Evolutionary conservation across 2,329 filamentous ascomycete genomes (phyloP).

Genomic region (Colletotrichum aenigma): DNA sequence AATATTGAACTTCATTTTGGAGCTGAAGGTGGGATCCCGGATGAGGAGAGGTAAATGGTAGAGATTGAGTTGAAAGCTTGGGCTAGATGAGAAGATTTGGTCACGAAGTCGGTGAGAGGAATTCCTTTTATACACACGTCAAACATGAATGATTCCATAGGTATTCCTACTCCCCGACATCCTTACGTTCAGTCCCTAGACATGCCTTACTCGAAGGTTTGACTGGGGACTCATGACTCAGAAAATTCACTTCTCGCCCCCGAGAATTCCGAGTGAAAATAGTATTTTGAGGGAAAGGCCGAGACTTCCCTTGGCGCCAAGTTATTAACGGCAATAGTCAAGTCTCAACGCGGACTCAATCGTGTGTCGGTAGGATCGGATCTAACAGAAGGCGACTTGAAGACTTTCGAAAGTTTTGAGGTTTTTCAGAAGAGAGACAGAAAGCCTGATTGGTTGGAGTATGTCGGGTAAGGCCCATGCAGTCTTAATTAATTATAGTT

Average conservation of each 20-base stretch:
- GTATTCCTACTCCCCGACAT: background rate
- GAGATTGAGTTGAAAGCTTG: background rate
- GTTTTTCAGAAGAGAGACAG: background rate
- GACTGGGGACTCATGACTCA: background rate
- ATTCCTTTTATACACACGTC: background rate
- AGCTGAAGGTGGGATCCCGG: background rate
- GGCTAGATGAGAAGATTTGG: background rate
- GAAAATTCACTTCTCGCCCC: background rate
- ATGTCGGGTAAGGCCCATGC: background rate
- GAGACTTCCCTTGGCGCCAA: background rate
- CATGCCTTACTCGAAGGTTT: background rate
- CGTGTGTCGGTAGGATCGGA: background rate
- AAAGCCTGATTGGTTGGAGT: background rate
- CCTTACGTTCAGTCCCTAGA: background rate
- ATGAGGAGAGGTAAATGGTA: no score
- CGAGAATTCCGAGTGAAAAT: background rate
- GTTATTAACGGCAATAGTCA: background rate
- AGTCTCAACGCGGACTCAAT: background rate
- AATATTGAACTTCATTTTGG: background rate
- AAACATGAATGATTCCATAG: rapidly evolving
- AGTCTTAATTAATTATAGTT: background rate
- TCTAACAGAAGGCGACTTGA: background rate
- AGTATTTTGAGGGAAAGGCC: background rate
- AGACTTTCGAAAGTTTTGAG: background rate
- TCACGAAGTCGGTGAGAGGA: background rate